Percentiles rank a stretch among this genome's conserved stretches.
phyloP scores from a whole-genome alignment of 2,329 filamentous ascomycete genomes.

The Botrytis medusae region DNA sequence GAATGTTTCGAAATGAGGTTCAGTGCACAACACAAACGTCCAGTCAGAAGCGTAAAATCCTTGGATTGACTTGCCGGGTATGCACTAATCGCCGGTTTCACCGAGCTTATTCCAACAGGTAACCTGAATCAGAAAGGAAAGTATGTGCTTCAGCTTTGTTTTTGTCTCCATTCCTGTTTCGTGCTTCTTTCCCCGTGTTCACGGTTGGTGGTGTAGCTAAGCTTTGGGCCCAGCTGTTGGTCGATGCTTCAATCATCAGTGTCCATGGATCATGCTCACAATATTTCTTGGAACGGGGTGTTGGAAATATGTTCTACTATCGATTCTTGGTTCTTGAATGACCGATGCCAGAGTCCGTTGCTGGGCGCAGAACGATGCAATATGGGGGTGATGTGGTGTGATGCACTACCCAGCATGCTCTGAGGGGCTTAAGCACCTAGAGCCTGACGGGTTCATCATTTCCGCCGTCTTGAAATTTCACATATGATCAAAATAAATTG shows the following conservation, averaged over 20 bases:
- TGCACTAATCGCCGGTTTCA: neutral
- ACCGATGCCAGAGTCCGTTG: neutral
- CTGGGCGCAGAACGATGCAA: neutral
- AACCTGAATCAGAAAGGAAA: slow-evolving; percentile 4
- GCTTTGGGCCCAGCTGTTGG: neutral
- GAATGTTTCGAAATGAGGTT: slow-evolving; percentile 11
- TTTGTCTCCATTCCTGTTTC: slow-evolving; percentile 3
- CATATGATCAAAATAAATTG: neutral
- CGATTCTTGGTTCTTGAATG: too few relatives aligned
- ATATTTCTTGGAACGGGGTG: neutral
- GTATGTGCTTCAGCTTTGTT: neutral
- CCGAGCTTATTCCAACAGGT: neutral
- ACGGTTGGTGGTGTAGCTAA: neutral
- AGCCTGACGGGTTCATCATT: neutral
- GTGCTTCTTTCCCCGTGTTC: neutral
- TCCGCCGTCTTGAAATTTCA: neutral
- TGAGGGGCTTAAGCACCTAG: neutral
- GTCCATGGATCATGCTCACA: neutral
- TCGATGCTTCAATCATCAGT: neutral
- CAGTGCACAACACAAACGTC: slow-evolving; percentile 1
- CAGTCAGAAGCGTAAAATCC: neutral
- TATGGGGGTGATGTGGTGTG: neutral
- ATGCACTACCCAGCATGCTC: neutral
- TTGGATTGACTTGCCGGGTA: neutral
- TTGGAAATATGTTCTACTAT: neutral